phyloP scores from a whole-genome alignment of 2,329 filamentous ascomycete species.

The Monosporascus ibericus region DNA sequence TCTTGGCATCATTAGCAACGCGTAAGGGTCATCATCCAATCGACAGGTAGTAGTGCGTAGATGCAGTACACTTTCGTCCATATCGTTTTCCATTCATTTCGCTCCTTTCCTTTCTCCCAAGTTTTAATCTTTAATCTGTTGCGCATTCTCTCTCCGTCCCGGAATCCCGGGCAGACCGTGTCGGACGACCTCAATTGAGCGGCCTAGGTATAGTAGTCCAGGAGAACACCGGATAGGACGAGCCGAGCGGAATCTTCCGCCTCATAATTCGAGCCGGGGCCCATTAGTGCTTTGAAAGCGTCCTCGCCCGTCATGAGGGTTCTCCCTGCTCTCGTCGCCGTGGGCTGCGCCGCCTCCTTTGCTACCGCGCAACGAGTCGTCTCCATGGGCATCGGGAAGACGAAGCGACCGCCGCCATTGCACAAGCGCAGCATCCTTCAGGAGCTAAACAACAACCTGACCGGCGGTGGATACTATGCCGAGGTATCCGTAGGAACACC shows the following conservation, averaged over 20 bases:
- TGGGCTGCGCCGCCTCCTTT: background rate
- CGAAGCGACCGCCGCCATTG: constrained; percentile 17
- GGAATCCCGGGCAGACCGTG: background rate
- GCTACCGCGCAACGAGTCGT: constrained; percentile 17
- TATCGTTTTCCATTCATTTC: background rate
- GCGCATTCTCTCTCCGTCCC: background rate
- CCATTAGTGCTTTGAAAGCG: too few relatives aligned
- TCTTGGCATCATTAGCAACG: too few relatives aligned
- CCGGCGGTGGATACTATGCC: constrained; percentile 50
- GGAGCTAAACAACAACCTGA: constrained; percentile 46
- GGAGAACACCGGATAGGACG: background rate
- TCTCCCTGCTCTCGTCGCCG: background rate
- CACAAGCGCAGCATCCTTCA: constrained; percentile 19
- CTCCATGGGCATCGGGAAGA: constrained; percentile 18
- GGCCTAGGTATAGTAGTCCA: background rate
- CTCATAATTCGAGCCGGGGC: too few relatives aligned
- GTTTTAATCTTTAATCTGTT: background rate
- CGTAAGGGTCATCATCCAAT: too few relatives aligned
- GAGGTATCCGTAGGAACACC: constrained; percentile 55
- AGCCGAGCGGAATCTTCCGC: too few relatives aligned
- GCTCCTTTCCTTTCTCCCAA: background rate
- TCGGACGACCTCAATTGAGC: background rate
- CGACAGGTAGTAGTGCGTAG: too few relatives aligned
- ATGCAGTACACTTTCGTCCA: background rate
- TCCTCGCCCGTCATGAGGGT: background rate